phyloP scores from a whole-genome alignment of 768 basidiomycete genomes.

The Daedaleopsis sinensis region DNA sequence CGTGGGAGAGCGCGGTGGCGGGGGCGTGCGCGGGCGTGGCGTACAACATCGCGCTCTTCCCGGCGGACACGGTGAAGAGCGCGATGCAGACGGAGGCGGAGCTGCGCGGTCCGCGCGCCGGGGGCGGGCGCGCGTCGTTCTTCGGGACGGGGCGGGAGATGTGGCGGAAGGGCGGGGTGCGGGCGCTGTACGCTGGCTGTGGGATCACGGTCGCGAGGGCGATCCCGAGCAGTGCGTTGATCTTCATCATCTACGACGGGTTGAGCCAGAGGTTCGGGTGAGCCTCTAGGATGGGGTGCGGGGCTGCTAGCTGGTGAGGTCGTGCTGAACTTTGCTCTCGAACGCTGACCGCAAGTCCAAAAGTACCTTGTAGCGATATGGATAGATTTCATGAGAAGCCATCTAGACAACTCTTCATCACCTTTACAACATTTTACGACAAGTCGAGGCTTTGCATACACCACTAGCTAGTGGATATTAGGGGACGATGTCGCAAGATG shows the following conservation, averaged over 20 bases:
- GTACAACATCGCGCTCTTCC: conserved; percentile 90
- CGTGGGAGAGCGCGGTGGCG: conserved; percentile 83
- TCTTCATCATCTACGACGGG: conserved; percentile 91
- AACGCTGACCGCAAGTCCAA: neutral
- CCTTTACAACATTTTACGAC: no score
- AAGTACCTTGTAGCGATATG: conserved; percentile 1
- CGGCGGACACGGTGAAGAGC: conserved; percentile 93
- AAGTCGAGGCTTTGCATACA: no score
- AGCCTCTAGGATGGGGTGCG: neutral
- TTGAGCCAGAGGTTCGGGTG: conserved; percentile 57
- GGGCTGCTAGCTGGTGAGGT: neutral
- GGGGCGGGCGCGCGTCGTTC: conserved; percentile 46
- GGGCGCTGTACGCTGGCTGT: conserved; percentile 90
- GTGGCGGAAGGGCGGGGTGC: conserved; percentile 74
- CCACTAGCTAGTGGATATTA: no score
- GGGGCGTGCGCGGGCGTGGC: conserved; percentile 86
- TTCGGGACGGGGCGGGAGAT: conserved; percentile 66
- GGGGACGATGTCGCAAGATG: no score
- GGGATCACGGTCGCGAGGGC: conserved; percentile 87
- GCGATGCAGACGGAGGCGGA: conserved; percentile 95
- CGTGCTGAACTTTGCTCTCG: neutral
- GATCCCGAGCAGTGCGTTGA: conserved; percentile 88
- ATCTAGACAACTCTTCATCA: neutral
- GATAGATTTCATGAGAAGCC: neutral
- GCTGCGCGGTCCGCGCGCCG: conserved; percentile 55